A percentile compares a stretch with the other conserved stretches of the same genome.
phyloP scores from a whole-genome alignment of 345 rosid genomes.

The Eucalyptus leucophloia region DNA sequence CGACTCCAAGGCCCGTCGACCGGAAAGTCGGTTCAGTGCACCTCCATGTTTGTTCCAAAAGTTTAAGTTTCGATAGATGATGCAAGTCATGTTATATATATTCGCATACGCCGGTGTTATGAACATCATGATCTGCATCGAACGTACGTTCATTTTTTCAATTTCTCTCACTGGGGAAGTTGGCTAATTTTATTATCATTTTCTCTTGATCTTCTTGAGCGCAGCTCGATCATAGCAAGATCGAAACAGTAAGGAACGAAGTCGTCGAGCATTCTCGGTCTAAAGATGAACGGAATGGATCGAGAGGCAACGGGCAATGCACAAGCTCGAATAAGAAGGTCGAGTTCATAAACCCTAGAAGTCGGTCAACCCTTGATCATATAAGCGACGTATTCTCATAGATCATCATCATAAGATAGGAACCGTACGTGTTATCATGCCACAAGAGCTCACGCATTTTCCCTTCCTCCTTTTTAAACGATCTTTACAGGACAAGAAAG shows the following conservation, averaged over 20 bases:
- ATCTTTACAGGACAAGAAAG: background rate
- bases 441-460: background rate
- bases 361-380: background rate
- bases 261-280: background rate
- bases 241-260: slow-evolving; percentile 18
- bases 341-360: background rate
- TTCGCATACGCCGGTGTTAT: background rate
- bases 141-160: background rate
- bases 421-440: background rate
- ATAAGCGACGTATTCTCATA: background rate
- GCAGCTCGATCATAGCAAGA: background rate
- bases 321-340: background rate
- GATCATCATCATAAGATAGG: background rate
- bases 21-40: background rate
- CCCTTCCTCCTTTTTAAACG: background rate
- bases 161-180: background rate
- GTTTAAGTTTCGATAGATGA: background rate
- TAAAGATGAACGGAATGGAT: background rate
- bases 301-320: background rate
- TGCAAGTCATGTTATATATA: background rate
- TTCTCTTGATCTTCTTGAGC: background rate
- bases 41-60: background rate
- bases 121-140: background rate
- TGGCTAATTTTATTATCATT: background rate
- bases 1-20: background rate